Evolutionary conservation across 2,329 filamentous ascomycete species (phyloP).

Genomic region (Fusarium robinianum): DNA sequence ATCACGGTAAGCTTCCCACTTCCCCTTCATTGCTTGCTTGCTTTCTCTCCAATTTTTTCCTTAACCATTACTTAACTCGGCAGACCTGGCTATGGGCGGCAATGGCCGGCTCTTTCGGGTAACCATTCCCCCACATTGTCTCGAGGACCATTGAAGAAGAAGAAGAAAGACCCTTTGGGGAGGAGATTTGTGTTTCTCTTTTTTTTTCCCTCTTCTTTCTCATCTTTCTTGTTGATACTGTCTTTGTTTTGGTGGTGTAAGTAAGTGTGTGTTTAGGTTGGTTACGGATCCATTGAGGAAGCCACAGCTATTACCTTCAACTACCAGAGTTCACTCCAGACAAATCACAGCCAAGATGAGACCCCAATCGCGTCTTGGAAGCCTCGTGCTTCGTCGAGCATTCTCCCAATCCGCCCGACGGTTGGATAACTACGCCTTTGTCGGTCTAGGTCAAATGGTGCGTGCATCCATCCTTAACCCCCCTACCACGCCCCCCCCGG

Average conservation of each 20-base stretch:
- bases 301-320: background rate
- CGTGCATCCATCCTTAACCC: constrained; percentile 12
- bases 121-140: constrained; percentile 29
- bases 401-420: constrained; percentile 55
- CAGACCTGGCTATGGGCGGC: constrained; percentile 41
- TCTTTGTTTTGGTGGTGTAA: no score
- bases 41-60: constrained; percentile 1
- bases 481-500: no score
- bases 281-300: no score
- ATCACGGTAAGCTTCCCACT: background rate
- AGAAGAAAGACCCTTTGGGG: no score
- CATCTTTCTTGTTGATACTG: background rate
- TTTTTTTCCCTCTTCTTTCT: background rate
- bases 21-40: no score
- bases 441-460: constrained; percentile 66
- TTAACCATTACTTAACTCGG: constrained; percentile 16
- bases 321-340: no score
- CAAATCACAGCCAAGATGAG: constrained; percentile 22
- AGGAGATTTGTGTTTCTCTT: no score
- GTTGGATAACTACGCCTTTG: constrained; percentile 61
- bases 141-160: no score
- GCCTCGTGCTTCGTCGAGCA: constrained; percentile 48
- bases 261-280: no score
- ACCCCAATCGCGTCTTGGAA: constrained; percentile 31
- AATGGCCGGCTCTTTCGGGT: constrained; percentile 44